Evolutionary conservation across 1,284 basidiomycete genomes (phyloP).

Genomic region (Ganoderma leucocontextum): DNA sequence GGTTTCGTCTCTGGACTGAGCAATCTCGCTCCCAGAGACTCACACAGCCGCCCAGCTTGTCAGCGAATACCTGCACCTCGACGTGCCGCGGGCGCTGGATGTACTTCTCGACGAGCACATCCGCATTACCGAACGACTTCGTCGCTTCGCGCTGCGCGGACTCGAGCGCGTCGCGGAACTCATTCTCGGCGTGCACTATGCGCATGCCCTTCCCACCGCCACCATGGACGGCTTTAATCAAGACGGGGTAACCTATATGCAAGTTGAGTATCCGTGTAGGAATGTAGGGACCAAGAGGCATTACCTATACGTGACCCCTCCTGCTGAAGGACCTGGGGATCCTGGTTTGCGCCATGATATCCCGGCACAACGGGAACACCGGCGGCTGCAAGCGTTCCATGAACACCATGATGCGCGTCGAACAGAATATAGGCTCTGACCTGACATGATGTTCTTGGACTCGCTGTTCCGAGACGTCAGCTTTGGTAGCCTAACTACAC

Average conservation of each 20-base stretch:
- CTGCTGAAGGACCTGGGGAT: constrained; percentile 65
- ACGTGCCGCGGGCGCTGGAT: constrained; percentile 86
- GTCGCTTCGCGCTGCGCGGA: constrained; percentile 89
- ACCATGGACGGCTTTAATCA: constrained; percentile 96
- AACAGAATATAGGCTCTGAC: constrained; percentile 48
- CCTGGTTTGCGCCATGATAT: constrained; percentile 84
- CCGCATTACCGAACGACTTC: constrained; percentile 88
- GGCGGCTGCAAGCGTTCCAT: constrained; percentile 58
- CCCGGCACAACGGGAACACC: constrained; percentile 95
- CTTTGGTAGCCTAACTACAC: not conserved
- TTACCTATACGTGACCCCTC: constrained; percentile 81
- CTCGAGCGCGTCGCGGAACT: constrained; percentile 81
- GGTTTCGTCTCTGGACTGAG: constrained; percentile 92
- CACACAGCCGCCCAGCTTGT: constrained; percentile 78
- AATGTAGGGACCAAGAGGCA: no score
- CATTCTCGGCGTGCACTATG: constrained; percentile 70
- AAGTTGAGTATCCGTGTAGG: not conserved
- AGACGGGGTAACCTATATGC: constrained; percentile 82
- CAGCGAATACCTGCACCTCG: constrained; percentile 92
- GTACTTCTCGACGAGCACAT: constrained; percentile 88
- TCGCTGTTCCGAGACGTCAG: constrained; percentile 53
- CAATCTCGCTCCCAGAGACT: constrained; percentile 96
- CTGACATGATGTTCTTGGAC: constrained; percentile 91
- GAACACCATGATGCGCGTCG: constrained; percentile 10
- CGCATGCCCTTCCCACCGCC: constrained; percentile 99